phyloP scores from a whole-genome alignment of 2,329 filamentous ascomycete species.

The Neonectria punicea region DNA sequence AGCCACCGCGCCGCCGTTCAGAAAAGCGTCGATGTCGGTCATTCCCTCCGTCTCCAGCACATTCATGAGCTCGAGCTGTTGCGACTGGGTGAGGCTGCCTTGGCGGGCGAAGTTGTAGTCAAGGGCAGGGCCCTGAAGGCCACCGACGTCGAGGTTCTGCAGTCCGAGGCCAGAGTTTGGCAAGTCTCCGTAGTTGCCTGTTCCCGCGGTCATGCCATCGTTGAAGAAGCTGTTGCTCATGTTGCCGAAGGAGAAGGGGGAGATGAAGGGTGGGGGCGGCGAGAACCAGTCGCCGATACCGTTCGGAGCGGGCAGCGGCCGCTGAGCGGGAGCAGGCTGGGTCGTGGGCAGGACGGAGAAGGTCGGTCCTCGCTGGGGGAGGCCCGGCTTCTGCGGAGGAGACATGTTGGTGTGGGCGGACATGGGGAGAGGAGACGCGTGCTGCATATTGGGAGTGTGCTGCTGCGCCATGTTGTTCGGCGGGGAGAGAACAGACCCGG shows the following conservation, averaged over 20 bases:
- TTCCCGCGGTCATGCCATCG: slow-evolving; percentile 43
- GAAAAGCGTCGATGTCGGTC: slow-evolving; percentile 69
- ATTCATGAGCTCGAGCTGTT: slow-evolving; percentile 85
- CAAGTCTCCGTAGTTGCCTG: slow-evolving; percentile 44
- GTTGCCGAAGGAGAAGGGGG: slow-evolving; percentile 61
- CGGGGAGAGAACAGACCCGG: slow-evolving; percentile 52
- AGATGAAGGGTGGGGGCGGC: slow-evolving; percentile 63
- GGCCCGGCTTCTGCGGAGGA: slow-evolving; percentile 43
- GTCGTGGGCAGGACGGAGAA: slow-evolving; percentile 55
- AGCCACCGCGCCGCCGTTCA: slow-evolving; percentile 54
- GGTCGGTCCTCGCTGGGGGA: slow-evolving; percentile 43
- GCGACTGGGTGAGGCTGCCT: slow-evolving; percentile 80
- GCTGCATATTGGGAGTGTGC: slow-evolving; percentile 42
- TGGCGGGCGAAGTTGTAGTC: slow-evolving; percentile 61
- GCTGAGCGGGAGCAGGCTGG: slow-evolving; percentile 53
- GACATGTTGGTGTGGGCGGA: slow-evolving; percentile 46
- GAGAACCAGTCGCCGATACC: slow-evolving; percentile 64
- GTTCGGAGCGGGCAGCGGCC: slow-evolving; percentile 54
- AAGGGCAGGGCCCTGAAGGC: slow-evolving; percentile 41
- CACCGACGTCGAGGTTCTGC: slow-evolving; percentile 43
- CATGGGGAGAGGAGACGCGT: slow-evolving; percentile 42
- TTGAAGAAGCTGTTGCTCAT: slow-evolving; percentile 57
- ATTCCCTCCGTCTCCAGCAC: slow-evolving; percentile 77
- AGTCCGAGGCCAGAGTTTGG: slow-evolving; percentile 47
- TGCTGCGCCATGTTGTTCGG: slow-evolving; percentile 48